These are phyloP conservation scores for Penicillium palitans DNA, from an alignment of 2,329 filamentous ascomycete genomes.

Conservation along the genomic window DNA sequence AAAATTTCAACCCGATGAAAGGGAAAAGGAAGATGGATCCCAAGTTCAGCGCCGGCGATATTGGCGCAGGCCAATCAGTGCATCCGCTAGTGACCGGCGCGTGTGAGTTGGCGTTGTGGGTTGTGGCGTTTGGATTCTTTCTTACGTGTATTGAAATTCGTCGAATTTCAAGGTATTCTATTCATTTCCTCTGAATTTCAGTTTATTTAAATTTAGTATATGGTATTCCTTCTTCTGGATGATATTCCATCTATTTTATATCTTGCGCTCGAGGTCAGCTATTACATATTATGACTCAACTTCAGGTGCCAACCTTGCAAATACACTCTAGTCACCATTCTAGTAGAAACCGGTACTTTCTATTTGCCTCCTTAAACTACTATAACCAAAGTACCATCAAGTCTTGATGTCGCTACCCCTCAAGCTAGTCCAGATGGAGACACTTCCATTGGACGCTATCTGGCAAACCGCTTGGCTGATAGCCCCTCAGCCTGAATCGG, in stretches of 20 bases:
- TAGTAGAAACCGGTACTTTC: conserved; percentile 6
- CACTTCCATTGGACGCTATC: conserved; percentile 11
- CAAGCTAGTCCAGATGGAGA: conserved; percentile 29
- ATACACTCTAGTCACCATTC: conserved; percentile 3
- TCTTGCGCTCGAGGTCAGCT: background rate
- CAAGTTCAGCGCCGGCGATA: conserved; percentile 9
- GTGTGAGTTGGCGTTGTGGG: conserved; percentile 13
- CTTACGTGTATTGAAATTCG: conserved; percentile 19
- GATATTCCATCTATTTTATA: conserved; percentile 2
- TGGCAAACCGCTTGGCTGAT: conserved; percentile 16
- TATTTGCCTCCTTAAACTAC: background rate
- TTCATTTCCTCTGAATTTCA: background rate
- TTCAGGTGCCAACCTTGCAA: conserved; percentile 1
- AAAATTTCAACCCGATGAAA: conserved; percentile 20
- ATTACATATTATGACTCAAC: conserved; percentile 2
- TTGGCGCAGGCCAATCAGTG: conserved; percentile 12
- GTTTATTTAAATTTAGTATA: background rate
- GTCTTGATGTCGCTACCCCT: conserved; percentile 22
- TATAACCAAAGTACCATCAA: conserved; percentile 1
- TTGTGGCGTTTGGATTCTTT: conserved; percentile 11
- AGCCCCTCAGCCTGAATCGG: conserved; percentile 16
- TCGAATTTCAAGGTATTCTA: conserved; percentile 11
- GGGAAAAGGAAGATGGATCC: conserved; percentile 11
- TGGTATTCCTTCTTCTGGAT: background rate
- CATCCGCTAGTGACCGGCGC: conserved; percentile 6